phyloP scores from a whole-genome alignment of 345 rosid species.

The Eucalyptus camaldulensis region DNA sequence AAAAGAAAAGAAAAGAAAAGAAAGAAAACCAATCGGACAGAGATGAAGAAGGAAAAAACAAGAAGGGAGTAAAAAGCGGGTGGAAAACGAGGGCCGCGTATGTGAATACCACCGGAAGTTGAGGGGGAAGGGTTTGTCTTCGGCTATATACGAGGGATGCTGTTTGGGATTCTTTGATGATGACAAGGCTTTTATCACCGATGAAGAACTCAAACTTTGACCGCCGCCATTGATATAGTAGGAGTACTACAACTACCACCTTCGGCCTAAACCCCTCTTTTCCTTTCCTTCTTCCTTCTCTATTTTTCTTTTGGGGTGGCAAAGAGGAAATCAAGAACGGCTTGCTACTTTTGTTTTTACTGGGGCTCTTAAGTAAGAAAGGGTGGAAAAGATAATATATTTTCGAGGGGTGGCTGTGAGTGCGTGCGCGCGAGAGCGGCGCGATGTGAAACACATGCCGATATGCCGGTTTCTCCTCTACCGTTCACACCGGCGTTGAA shows the following conservation, averaged over 20 bases:
- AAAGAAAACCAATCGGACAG: not conserved
- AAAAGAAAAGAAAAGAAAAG: too few relatives aligned
- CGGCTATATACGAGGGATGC: not conserved
- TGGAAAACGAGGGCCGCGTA: not conserved
- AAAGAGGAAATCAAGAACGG: not conserved
- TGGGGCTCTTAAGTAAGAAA: not conserved
- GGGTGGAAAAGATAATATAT: not conserved
- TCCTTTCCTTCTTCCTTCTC: too few relatives aligned
- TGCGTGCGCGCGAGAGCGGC: not conserved
- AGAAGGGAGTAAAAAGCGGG: not conserved
- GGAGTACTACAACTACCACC: not conserved
- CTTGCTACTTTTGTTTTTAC: not conserved
- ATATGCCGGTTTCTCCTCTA: not conserved
- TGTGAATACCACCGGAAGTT: not conserved
- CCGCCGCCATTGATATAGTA: constrained; percentile 3
- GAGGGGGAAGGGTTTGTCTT: not conserved
- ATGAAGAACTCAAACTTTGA: not conserved
- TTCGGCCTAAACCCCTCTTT: not conserved
- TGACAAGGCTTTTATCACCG: not conserved
- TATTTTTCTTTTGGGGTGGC: not conserved
- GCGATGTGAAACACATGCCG: not conserved
- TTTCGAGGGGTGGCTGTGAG: not conserved
- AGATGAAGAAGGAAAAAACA: not conserved
- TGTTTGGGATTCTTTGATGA: not conserved
- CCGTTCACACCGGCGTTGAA: not conserved